Base-by-base conservation (phyloP, 352 stramenopile genomes). In the Phytopythium aichiense region DNA sequence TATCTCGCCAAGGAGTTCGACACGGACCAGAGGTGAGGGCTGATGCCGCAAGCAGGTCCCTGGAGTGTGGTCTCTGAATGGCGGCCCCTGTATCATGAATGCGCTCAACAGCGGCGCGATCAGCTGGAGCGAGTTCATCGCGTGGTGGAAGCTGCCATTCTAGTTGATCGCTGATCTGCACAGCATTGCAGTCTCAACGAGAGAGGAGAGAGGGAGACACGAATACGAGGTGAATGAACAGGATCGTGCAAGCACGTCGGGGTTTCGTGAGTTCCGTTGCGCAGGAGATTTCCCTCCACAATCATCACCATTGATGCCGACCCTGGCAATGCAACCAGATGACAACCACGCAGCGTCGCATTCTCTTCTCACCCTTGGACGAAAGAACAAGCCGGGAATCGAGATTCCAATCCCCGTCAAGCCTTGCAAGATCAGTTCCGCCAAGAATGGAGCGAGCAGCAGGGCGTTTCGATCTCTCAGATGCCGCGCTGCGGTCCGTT, bases 81-180 rank as follows among this genome's bases (percentile, higher is more conserved):
- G 49, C 33, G 9, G 4, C 40, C 8, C 5, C 9, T 40, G 18
- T 52, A 37, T 4, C n/a, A 1, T 33, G 4, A 7, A 43, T 18
- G 25, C 20, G 16, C 33, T 45, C 63, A 45, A 13, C 60, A 91
- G 81, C 58, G 82, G 82, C 18, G 65, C 70, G 31, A 89, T 91
- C 66, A 77, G 66, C 65, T 91, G 82, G 80, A 65, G 61, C 52
- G 82, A 91, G 68, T 91, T 91, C 74, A 88, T 91, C 66, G 66
- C 79, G 58, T 91, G 76, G 79, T 89, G 82, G 82, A 89, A 91
- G 78, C 64, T 81, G 18, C 76, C 79, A 18, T 89, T 87, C 68
- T 89, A 68, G 65, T 25, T 38, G 28, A 12, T 48, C 20, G 42
- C 7, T 18, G 42, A 0, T n/a, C 18, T 48, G 18, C 42, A 13